Conservation (phyloP, 805 yeast genomes). For the Kregervanrija delftensis region DNA sequence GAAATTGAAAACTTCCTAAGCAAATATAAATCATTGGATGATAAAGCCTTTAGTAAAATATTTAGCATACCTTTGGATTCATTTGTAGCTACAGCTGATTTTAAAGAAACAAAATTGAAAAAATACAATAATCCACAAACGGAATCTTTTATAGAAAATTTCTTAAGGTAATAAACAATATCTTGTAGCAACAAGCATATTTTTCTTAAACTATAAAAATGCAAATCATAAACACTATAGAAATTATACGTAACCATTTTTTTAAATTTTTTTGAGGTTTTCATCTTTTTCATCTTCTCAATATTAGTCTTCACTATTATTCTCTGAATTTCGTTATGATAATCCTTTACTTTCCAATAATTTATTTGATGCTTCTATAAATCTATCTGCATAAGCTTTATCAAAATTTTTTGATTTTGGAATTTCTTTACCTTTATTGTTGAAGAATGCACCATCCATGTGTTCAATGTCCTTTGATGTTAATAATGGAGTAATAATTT, state of each 20-base stretch:
- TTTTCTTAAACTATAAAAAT: background rate
- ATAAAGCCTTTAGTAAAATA: conserved; percentile 6
- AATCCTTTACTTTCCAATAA: conserved; percentile 14
- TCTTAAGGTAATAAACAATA: background rate
- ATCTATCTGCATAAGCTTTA: conserved; percentile 22
- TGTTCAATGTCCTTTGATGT: conserved; percentile 24
- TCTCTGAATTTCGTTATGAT: background rate
- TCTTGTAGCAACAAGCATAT: too few species aligned
- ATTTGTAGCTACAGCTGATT: conserved; percentile 17
- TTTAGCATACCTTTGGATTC: conserved; percentile 12
- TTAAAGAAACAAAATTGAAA: conserved; percentile 9
- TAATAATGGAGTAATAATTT: conserved; percentile 25
- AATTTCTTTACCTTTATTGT: conserved; percentile 25
- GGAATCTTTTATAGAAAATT: conserved; percentile 11
- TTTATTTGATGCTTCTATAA: conserved; percentile 20
- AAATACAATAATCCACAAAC: conserved; percentile 25
- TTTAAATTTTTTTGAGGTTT: background rate
- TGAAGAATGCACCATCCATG: conserved; percentile 25
- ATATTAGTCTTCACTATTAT: too few species aligned
- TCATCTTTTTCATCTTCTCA: too few species aligned
- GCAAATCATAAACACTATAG: background rate
- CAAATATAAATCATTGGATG: conserved; percentile 4
- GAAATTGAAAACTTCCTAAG: conserved; percentile 2
- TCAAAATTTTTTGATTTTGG: conserved; percentile 24
- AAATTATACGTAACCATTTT: background rate